phyloP scores from a whole-genome alignment of 78 protist species.

The Dictyostelium discoideum region DNA sequence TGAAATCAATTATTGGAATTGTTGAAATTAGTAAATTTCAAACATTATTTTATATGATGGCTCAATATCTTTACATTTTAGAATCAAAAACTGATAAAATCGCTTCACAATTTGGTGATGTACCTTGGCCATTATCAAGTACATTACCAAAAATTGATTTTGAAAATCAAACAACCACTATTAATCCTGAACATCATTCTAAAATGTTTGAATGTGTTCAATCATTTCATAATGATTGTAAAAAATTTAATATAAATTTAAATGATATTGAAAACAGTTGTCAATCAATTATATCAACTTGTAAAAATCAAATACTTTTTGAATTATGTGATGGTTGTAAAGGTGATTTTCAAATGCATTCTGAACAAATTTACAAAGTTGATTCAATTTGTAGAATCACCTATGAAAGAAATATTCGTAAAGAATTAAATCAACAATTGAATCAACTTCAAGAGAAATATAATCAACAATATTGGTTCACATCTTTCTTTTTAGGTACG shows the following conservation, averaged over 20 bases:
- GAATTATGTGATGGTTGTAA: neutral
- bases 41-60: neutral
- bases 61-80: neutral
- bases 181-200: neutral
- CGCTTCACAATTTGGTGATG: neutral
- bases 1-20: neutral
- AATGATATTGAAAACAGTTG: neutral
- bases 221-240: neutral
- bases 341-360: neutral
- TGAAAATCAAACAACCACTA: neutral
- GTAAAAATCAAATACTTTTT: neutral
- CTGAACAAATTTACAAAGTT: neutral
- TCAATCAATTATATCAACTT: neutral
- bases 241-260: neutral
- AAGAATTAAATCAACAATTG: neutral
- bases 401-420: neutral
- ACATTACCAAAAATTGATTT: neutral
- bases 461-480: neutral
- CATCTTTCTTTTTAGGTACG: neutral
- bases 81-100: neutral
- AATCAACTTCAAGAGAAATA: neutral
- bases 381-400: neutral
- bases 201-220: neutral
- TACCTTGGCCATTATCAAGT: slow-evolving; percentile 2
- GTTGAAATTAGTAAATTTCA: neutral